Evolutionary conservation across 1,284 basidiomycete species (phyloP), one percentile per base, ranked within the genome.

Genomic region (Uromyces viciae-fabae): DNA sequence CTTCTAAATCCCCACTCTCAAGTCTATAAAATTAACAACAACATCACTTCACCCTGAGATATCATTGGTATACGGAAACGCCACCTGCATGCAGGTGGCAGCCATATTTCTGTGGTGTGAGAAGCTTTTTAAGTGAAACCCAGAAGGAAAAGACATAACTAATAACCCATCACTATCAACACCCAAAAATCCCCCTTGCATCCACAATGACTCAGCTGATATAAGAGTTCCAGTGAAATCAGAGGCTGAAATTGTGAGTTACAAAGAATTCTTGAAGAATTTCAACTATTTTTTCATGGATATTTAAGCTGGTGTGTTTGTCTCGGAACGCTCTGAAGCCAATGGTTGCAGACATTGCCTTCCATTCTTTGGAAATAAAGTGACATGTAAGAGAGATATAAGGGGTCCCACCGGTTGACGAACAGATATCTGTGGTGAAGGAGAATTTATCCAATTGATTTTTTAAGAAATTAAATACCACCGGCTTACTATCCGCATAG

Each of bases 401-500:
- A 68, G 36, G 42, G 36, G 42, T 68, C 42, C 64, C 64, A 17
- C 36, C 36, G 25, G 64, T n/a, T 22, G 11, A 38, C 14, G 64
- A 68, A 31, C 64, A 68, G 42, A 68, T 68, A 25, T 68, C 36
- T n/a, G 64, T 68, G 11, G 64, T 40, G 42, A 68, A 68, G 25
- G 64, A 68, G 62, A 64, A 64, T 15, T 33, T 8, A 19, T 56
- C 22, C 22, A 25, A 56, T 56, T 56, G 7, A 25, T 9, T 56
- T 56, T 56, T 56, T 25, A 9, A 56, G 54, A 56, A 56, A n/a
- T 25, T 56, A n/a, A 56, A 56, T 7, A 56, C 54, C 7, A 56
- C 54, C 28, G 54, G 54, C 28, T 56, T 56, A 56, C 22, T 56
- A 56, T 56, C 54, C 22, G 54, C 54, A 56, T 56, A 56, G 28